Evolutionary conservation across 176 grass and related monocot genomes (phyloP), one percentile per base, ranked within the genome.

Genomic region (Raddia distichophylla): DNA sequence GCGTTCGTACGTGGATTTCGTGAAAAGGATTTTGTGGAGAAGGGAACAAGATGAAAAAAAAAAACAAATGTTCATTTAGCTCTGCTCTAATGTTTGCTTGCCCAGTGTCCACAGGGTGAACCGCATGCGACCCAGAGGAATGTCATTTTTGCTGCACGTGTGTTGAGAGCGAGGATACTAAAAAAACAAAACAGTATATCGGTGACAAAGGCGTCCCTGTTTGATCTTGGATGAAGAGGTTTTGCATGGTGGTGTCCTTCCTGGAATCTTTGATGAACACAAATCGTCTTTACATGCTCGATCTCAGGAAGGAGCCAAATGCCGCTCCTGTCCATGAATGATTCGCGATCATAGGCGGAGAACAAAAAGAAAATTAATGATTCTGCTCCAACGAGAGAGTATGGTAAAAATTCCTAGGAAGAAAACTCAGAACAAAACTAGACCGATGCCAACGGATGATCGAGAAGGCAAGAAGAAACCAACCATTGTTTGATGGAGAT

Each of bases 161-260:
- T 37, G 75, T 27, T 44, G 55, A 62, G 34, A 34, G 65, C 12
- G 74, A 63, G 32, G 12, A 85, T 50, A 53, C 60, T 9, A 70
- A 67, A 27, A 27, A 27, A 27, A 27, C 27, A 27, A 86, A 80
- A 59, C 42, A 57, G 68, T 40, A 40, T 40, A 40, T 22, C 8
- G 37, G 48, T 10, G 68, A 64, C 52, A 50, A 73, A 33, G 80
- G 18, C 63, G n/a, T 44, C 52, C 27, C 9, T 44, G 62, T 54
- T 16, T 10, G 37, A 40, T 40, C 4, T 16, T 10, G 4, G 18
- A 67, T 10, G 4, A 34, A 67, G 35, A 44, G 19, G 20, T 18
- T 13, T 17, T 15, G 40, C 37, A 27, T 17, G 78, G 52, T 58
- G 77, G 52, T 58, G 64, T 32, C 7, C 10, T 27, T 48, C 16